These are phyloP conservation scores for Solanum dulcamara DNA, from an alignment of 257 asterid genomes.

Conservation along the genomic window DNA sequence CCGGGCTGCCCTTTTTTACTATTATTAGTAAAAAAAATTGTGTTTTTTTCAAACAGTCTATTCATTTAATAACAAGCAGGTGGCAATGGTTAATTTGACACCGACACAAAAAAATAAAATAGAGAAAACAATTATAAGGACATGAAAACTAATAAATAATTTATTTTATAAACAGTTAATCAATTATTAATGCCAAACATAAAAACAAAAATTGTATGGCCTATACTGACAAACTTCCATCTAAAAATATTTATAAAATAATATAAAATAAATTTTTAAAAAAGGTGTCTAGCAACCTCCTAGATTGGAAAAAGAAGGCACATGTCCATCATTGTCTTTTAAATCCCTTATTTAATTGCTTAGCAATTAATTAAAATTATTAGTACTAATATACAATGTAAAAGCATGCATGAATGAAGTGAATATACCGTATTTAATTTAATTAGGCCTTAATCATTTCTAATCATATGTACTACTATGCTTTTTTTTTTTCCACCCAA, in stretches of 20 bases:
- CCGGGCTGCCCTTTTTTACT: no score
- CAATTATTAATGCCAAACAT: not conserved
- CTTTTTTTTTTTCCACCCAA: no score
- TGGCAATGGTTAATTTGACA: not conserved
- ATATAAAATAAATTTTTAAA: not conserved
- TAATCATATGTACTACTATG: not conserved
- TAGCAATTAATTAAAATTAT: not conserved
- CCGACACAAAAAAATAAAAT: slow-evolving; percentile 7
- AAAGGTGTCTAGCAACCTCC: not conserved
- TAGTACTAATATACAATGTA: not conserved
- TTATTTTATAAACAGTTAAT: not conserved
- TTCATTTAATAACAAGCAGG: not conserved
- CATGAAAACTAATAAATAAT: not conserved
- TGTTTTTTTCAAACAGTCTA: not conserved
- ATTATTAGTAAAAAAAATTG: not conserved
- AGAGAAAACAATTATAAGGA: not conserved
- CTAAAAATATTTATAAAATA: not conserved
- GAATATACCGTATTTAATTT: not conserved
- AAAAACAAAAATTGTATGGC: not conserved
- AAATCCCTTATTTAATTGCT: not conserved
- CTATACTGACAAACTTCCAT: not conserved
- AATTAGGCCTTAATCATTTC: not conserved
- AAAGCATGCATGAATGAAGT: not conserved
- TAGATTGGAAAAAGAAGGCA: not conserved
- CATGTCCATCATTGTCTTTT: not conserved